Evolutionary conservation across 192 early-diverging fungal species (phyloP).

Genomic region (Coemansia sp.): DNA sequence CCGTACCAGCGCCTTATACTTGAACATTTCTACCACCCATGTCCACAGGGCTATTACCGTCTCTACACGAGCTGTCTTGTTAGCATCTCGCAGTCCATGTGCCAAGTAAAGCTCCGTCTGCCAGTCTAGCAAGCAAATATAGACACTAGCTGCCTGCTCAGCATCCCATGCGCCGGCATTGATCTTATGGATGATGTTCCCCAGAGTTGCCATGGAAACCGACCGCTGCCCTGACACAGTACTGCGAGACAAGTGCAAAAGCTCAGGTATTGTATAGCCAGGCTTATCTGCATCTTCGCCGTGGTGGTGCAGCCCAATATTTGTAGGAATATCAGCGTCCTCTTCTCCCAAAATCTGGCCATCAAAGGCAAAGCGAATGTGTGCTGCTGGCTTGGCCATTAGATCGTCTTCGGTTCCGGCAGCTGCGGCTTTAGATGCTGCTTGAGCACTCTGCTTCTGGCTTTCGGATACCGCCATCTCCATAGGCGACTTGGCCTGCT

Average conservation of each 20-base stretch:
- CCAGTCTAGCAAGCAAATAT: conserved; percentile 41
- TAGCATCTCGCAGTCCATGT: conserved; percentile 22
- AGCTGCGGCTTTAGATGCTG: not conserved
- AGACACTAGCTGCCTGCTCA: conserved; percentile 26
- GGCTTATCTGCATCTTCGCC: conserved; percentile 78
- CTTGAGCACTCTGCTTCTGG: conserved; percentile 9
- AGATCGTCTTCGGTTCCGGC: conserved; percentile 5
- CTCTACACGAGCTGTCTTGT: conserved; percentile 28
- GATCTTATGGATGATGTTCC: conserved; percentile 55
- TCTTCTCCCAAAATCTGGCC: conserved; percentile 65
- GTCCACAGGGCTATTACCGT: conserved; percentile 35
- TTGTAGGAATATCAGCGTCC: conserved; percentile 54
- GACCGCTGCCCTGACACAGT: conserved; percentile 76
- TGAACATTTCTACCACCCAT: conserved; percentile 44
- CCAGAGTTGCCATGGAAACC: conserved; percentile 62
- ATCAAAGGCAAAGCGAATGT: conserved; percentile 76
- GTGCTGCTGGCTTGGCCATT: conserved; percentile 36
- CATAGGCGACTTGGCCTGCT: conserved; percentile 46
- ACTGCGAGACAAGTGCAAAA: conserved; percentile 78
- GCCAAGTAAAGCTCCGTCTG: conserved; percentile 44
- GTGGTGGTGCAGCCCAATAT: conserved; percentile 85
- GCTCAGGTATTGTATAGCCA: conserved; percentile 82
- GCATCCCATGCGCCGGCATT: conserved; percentile 41
- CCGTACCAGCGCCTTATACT: conserved; percentile 39
- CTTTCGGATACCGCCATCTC: conserved; percentile 16